These are phyloP conservation scores for Viridothelium virens DNA, from an alignment of 495 filamentous ascomycete species.

Conservation along the genomic window DNA sequence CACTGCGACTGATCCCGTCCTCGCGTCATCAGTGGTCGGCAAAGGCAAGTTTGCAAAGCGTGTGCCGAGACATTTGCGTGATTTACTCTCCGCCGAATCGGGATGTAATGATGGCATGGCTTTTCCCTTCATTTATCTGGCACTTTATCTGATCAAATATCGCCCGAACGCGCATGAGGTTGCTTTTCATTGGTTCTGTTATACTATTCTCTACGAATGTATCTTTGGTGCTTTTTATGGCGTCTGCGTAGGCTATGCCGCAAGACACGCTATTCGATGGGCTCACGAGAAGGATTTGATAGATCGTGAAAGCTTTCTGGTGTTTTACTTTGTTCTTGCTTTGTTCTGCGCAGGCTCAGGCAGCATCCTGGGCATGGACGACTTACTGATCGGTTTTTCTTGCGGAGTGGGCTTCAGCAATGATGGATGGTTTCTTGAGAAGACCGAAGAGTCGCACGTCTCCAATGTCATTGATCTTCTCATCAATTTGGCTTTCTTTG, in stretches of 20 bases:
- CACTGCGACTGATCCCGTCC: constrained; percentile 93
- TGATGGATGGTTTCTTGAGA: constrained; percentile 97
- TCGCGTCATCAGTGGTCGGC: constrained; percentile 96
- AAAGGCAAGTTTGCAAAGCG: constrained; percentile 98
- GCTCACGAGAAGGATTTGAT: constrained; percentile 82
- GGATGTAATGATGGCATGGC: constrained; percentile 99
- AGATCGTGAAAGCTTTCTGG: constrained; percentile 92
- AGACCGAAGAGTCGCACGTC: constrained; percentile 96
- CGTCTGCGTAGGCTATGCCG: constrained; percentile 78
- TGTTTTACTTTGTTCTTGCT: constrained; percentile 96
- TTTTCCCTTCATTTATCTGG: constrained; percentile 95
- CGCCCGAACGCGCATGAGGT: constrained; percentile 58
- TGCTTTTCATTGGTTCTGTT: constrained; percentile 78
- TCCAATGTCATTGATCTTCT: constrained; percentile 98
- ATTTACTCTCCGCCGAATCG: constrained; percentile 91
- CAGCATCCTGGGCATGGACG: constrained; percentile 85
- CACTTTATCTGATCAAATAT: constrained; percentile 79
- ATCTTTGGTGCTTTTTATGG: constrained; percentile 86
- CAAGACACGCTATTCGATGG: constrained; percentile 80
- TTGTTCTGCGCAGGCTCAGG: constrained; percentile 95
- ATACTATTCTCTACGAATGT: constrained; percentile 93
- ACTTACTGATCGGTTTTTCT: constrained; percentile 92
- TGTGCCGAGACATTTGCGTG: constrained; percentile 93
- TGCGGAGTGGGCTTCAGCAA: constrained; percentile 97
- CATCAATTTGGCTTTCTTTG: constrained; percentile 95